Evolutionary conservation across 2,329 filamentous ascomycete genomes (phyloP).

Genomic region (Hansfordia pulvinata): DNA sequence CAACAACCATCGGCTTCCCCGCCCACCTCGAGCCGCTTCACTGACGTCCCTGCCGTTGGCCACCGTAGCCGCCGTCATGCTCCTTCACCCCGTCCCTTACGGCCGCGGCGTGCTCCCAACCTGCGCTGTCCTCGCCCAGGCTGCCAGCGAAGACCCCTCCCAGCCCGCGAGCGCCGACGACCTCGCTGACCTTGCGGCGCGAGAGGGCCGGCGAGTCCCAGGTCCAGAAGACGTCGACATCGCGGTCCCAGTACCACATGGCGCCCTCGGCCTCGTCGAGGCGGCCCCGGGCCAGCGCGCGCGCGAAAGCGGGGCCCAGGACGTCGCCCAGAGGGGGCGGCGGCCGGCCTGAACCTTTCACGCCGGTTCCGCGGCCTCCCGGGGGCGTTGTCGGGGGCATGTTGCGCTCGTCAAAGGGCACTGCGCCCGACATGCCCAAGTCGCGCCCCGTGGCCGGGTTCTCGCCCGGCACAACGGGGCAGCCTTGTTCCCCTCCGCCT

Average conservation of each 20-base stretch:
- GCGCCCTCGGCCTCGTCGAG: slow-evolving; percentile 48
- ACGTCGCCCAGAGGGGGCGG: slow-evolving; percentile 39
- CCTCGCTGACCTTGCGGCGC: slow-evolving; percentile 42
- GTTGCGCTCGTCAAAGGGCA: slow-evolving; percentile 34
- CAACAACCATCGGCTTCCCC: too few species aligned
- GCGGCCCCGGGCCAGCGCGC: slow-evolving; percentile 34
- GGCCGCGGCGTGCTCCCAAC: slow-evolving; percentile 27
- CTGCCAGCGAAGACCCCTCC: slow-evolving; percentile 69
- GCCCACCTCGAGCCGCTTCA: too few species aligned
- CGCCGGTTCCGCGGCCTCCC: slow-evolving; percentile 22
- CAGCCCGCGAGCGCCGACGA: slow-evolving; percentile 40
- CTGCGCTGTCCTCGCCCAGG: slow-evolving; percentile 48
- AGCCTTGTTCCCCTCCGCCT: too few species aligned
- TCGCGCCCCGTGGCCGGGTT: slow-evolving; percentile 43
- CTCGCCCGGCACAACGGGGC: slow-evolving; percentile 42
- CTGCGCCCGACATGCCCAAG: slow-evolving; percentile 40
- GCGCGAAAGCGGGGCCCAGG: too few species aligned
- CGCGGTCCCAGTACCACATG: slow-evolving; percentile 53
- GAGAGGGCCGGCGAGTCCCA: slow-evolving; percentile 55
- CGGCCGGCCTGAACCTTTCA: slow-evolving; percentile 39
- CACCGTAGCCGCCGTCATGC: too few species aligned
- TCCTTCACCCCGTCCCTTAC: slow-evolving; percentile 22
- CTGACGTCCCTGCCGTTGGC: too few species aligned
- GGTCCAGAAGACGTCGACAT: slow-evolving; percentile 54
- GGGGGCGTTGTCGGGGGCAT: slow-evolving; percentile 10